These are phyloP conservation scores for Pisolithus tinctorius DNA, from an alignment of 768 basidiomycete species.

Conservation along the genomic window DNA sequence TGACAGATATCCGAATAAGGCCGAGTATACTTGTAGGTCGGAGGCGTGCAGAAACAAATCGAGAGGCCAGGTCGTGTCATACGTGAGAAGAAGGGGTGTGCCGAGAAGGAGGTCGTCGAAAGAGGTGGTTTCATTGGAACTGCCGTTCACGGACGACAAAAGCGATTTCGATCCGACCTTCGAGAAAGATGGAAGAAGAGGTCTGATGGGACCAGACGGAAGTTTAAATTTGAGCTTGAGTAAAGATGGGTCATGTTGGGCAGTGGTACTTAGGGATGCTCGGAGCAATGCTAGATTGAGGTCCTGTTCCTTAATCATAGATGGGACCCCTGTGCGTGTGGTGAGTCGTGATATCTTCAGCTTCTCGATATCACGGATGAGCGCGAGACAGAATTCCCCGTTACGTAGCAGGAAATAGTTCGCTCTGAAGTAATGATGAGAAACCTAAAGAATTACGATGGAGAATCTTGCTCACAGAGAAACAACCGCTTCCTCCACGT, in stretches of 20 bases:
- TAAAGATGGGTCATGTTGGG: constrained; percentile 79
- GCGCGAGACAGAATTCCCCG: constrained; percentile 77
- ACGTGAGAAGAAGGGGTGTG: constrained; percentile 64
- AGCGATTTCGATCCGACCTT: constrained; percentile 25
- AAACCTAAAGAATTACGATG: neutral
- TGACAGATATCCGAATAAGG: constrained; percentile 76
- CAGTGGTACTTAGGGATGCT: constrained; percentile 82
- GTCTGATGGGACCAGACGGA: constrained; percentile 75
- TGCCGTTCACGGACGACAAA: constrained; percentile 36
- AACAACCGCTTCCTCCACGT: constrained; percentile 79
- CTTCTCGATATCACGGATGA: constrained; percentile 83
- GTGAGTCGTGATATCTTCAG: constrained; percentile 75
- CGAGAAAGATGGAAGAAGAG: constrained; percentile 69
- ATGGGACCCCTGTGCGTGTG: constrained; percentile 52
- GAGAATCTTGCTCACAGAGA: constrained; percentile 54
- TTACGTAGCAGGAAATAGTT: constrained; percentile 86
- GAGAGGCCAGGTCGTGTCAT: constrained; percentile 77
- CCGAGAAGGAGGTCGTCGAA: constrained; percentile 79
- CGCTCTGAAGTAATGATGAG: constrained; percentile 43
- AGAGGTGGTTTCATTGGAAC: constrained; percentile 35
- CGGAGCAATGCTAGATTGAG: constrained; percentile 81
- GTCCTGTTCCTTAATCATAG: constrained; percentile 87
- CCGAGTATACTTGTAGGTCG: constrained; percentile 68
- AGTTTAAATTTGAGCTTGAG: constrained; percentile 68
- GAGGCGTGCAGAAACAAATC: constrained; percentile 80